Conservation (phyloP, 2,329 filamentous ascomycete species). For the Alternaria solani region DNA sequence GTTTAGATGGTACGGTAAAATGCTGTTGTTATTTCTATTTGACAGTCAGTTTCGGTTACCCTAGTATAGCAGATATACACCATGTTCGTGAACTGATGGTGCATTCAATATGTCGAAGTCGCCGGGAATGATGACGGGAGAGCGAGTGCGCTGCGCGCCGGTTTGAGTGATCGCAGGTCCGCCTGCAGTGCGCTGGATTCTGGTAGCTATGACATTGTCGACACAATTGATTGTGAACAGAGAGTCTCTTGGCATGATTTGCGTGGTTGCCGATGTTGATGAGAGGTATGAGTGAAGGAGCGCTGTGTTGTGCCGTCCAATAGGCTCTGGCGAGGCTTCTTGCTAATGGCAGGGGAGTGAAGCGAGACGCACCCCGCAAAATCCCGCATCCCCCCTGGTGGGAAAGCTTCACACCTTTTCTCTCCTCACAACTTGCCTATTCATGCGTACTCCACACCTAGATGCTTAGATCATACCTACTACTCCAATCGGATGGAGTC, state of each 20-base stretch:
- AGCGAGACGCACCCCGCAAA: slow-evolving; percentile 2
- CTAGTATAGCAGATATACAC: not conserved
- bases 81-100: not conserved
- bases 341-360: not conserved
- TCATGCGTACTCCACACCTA: rapidly evolving
- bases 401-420: not conserved
- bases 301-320: not conserved
- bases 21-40: not conserved
- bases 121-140: not conserved
- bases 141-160: not conserved
- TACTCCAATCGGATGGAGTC: not conserved
- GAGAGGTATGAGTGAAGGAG: not conserved
- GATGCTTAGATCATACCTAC: not conserved
- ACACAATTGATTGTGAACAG: too few relatives aligned
- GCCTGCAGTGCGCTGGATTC: too few relatives aligned
- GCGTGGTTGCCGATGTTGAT: not conserved
- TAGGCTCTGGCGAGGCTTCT: not conserved
- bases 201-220: too few relatives aligned
- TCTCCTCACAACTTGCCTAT: not conserved
- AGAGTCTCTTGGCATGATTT: too few relatives aligned
- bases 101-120: not conserved
- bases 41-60: not conserved
- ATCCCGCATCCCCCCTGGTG: not conserved
- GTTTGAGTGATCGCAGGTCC: too few relatives aligned
- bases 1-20: not conserved